Evolutionary conservation across 805 yeast species (phyloP).

Genomic region (Candida boleticola): DNA sequence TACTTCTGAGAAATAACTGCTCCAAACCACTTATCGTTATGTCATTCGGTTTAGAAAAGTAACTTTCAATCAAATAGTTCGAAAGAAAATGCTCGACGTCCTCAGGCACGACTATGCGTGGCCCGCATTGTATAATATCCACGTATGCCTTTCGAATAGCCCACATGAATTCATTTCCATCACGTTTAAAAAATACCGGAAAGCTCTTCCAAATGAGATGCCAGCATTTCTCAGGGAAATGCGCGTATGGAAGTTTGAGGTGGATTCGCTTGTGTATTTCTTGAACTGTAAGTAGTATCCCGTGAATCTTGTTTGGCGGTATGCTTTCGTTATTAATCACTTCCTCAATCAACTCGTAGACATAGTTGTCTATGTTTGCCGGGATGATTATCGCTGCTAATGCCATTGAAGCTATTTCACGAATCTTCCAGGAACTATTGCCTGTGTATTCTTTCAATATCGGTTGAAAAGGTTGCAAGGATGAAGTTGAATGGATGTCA

Average conservation of each 20-base stretch:
- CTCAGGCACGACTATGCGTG: too few relatives aligned
- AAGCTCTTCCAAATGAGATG: too few relatives aligned
- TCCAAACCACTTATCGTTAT: slow-evolving; percentile 44
- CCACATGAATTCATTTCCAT: slow-evolving; percentile 7
- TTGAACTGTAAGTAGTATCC: slow-evolving; percentile 46
- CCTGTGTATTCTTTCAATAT: slow-evolving; percentile 45
- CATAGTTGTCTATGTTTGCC: slow-evolving; percentile 11
- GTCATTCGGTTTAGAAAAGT: too few relatives aligned
- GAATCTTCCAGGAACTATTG: slow-evolving; percentile 70
- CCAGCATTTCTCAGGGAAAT: too few relatives aligned
- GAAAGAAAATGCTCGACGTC: too few relatives aligned
- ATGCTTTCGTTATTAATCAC: not conserved
- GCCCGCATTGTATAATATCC: too few relatives aligned
- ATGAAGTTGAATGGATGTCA: slow-evolving; percentile 45
- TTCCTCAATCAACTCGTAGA: slow-evolving; percentile 26
- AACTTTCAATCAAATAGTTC: too few relatives aligned
- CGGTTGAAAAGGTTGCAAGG: slow-evolving; percentile 47
- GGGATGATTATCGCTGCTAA: slow-evolving; percentile 46
- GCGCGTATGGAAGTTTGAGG: not conserved
- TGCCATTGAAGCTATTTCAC: slow-evolving; percentile 83
- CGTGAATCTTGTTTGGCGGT: slow-evolving; percentile 51
- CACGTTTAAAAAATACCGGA: too few relatives aligned
- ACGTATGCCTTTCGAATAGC: slow-evolving; percentile 34
- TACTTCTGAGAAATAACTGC: slow-evolving; percentile 43
- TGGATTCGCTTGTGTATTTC: slow-evolving; percentile 15